Conservation (phyloP, 192 early-diverging fungal genomes). For the Funneliformis mosseae region DNA sequence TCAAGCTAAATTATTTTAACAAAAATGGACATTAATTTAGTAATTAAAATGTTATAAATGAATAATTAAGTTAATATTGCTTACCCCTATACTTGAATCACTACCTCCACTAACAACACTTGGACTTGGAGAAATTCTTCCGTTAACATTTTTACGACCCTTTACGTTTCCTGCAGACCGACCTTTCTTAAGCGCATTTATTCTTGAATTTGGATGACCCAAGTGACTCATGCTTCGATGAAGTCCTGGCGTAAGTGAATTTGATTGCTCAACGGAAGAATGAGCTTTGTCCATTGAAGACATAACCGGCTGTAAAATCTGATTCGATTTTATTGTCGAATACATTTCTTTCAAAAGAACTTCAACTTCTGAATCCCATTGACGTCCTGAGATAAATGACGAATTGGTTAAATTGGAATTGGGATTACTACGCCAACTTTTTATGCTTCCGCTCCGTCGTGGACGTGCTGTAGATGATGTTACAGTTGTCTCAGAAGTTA, state of each 20-base stretch:
- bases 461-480: constrained; percentile 24
- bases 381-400: constrained; percentile 36
- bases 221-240: constrained; percentile 35
- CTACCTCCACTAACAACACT: constrained; percentile 25
- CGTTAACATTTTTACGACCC: constrained; percentile 13
- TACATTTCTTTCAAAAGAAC: constrained; percentile 62
- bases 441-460: constrained; percentile 37
- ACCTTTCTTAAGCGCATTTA: constrained; percentile 24
- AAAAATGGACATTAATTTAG: background rate
- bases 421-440: constrained; percentile 47
- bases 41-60: background rate
- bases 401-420: constrained; percentile 34
- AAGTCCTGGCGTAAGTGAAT: constrained; percentile 1
- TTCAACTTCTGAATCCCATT: constrained; percentile 63
- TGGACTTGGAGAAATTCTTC: constrained; percentile 24
- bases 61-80: background rate
- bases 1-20: background rate
- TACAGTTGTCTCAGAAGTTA: constrained; percentile 1
- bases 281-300: constrained; percentile 23
- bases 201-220: constrained; percentile 23
- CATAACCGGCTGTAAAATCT: constrained; percentile 51
- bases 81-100: constrained; percentile 15
- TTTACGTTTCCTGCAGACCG: constrained; percentile 7
- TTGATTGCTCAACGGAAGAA: constrained; percentile 14
- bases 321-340: constrained; percentile 58